A percentile compares a stretch with the other conserved stretches of the same genome.
Conservation (phyloP, 1,284 basidiomycete species). For the Austroboletus niveus region DNA sequence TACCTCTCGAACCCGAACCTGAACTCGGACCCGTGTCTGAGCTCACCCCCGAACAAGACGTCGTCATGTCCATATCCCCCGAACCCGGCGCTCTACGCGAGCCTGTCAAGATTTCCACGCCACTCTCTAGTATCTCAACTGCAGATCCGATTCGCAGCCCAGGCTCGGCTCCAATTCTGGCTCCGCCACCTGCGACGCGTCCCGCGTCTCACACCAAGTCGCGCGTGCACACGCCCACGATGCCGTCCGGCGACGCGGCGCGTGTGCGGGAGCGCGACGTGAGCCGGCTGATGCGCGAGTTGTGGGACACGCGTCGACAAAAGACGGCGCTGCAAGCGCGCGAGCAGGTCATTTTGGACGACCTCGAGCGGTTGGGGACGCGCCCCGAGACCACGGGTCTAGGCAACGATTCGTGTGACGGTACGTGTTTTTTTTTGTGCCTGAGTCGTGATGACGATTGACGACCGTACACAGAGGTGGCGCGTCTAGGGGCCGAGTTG, state of each 20-base stretch:
- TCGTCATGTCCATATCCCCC: too few relatives aligned
- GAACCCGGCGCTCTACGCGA: too few relatives aligned
- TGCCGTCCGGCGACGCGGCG: not conserved
- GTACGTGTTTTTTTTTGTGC: slow-evolving; percentile 7
- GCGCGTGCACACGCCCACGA: too few relatives aligned
- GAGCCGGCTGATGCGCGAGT: slow-evolving; percentile 14
- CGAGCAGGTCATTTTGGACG: slow-evolving; percentile 19
- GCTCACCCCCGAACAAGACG: too few relatives aligned
- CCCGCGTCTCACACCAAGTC: too few relatives aligned
- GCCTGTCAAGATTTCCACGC: too few relatives aligned
- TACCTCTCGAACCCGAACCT: too few relatives aligned
- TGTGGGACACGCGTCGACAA: slow-evolving; percentile 27
- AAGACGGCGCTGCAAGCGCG: slow-evolving; percentile 19
- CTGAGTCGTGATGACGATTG: too few relatives aligned
- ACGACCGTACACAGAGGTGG: slow-evolving; percentile 11
- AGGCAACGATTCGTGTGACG: slow-evolving; percentile 5
- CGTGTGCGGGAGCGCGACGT: slow-evolving; percentile 2
- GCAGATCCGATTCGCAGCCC: too few relatives aligned
- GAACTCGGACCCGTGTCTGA: too few relatives aligned
- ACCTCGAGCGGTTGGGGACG: slow-evolving; percentile 21
- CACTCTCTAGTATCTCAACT: too few relatives aligned
- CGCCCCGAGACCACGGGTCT: not conserved
- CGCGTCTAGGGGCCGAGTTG: slow-evolving; percentile 22
- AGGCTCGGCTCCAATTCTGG: not conserved
- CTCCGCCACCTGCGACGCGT: not conserved